Percentiles rank a stretch among this genome's conserved stretches.
Evolutionary conservation across 768 basidiomycete genomes (phyloP).

Genomic region (Infundibulicybe gibba): DNA sequence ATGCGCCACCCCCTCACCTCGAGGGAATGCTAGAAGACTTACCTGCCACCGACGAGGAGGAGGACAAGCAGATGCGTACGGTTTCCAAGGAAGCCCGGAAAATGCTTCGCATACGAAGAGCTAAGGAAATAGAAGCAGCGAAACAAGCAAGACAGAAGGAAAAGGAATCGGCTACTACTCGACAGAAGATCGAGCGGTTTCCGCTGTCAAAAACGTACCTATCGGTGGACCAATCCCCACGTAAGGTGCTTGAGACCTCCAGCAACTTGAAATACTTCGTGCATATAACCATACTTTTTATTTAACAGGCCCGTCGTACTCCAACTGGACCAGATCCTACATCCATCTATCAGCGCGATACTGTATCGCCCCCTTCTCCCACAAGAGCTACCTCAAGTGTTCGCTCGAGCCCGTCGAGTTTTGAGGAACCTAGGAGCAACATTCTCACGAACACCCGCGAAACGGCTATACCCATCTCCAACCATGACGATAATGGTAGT

Average conservation of each 20-base stretch:
- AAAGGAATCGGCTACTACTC: constrained; percentile 17
- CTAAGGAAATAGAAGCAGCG: constrained; percentile 10
- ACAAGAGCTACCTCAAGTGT: too few species aligned
- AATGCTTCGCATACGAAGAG: constrained; percentile 14
- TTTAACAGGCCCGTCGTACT: too few species aligned
- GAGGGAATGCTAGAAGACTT: constrained; percentile 22
- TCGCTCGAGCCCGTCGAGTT: too few species aligned
- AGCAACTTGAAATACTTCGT: too few species aligned
- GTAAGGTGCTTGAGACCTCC: too few species aligned
- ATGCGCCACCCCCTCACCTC: constrained; percentile 27
- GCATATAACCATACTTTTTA: too few species aligned
- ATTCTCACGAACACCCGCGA: not conserved
- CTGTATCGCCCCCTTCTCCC: too few species aligned
- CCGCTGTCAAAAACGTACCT: not conserved
- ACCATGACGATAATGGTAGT: constrained; percentile 6
- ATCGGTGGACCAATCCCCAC: not conserved
- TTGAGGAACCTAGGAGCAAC: too few species aligned
- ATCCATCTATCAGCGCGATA: too few species aligned
- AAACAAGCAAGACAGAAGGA: constrained; percentile 8
- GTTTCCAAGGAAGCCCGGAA: constrained; percentile 29
- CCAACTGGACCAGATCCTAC: too few species aligned
- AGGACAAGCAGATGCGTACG: constrained; percentile 21
- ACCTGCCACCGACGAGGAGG: constrained; percentile 40
- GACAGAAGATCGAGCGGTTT: not conserved
- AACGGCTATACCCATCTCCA: constrained; percentile 3